Evolutionary conservation across 164 flowering plant species (phyloP), one percentile per base, ranked within the genome.

Genomic region (Brasenia schreberi): DNA sequence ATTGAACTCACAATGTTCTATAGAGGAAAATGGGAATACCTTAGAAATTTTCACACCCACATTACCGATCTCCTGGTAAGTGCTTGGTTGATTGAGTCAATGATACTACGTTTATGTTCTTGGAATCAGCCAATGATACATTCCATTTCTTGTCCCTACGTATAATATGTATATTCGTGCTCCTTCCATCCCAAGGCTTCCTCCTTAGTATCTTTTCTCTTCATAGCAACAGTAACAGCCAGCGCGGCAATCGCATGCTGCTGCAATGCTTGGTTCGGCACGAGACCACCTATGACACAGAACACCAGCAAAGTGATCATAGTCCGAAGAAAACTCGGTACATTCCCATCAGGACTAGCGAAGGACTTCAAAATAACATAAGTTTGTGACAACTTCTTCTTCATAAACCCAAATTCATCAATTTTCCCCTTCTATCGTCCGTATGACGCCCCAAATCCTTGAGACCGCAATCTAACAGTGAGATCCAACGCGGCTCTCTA

Each of bases 101-200:
- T n/a, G n/a, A n/a, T n/a, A n/a, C n/a, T n/a, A n/a, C n/a, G n/a
- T n/a, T n/a, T n/a, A n/a, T n/a, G n/a, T n/a, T n/a, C n/a, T n/a
- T n/a, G n/a, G n/a, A n/a, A n/a, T n/a, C n/a, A n/a, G n/a, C n/a
- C n/a, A n/a, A n/a, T n/a, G n/a, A n/a, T n/a, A n/a, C n/a, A n/a
- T n/a, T n/a, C n/a, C n/a, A n/a, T n/a, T n/a, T n/a, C n/a, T n/a
- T n/a, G n/a, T n/a, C n/a, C n/a, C n/a, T n/a, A n/a, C n/a, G n/a
- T n/a, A 67, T 61, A 80, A 9, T 63, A 68, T 10, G 90, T 77
- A 60, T 77, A 87, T 73, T 83, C 81, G 61, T 90, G 90, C 7
- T 72, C 82, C 64, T 71, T 71, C 23, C 33, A 44, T 39, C 56
- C 67, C 10, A 59, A 62, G 62, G 67, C 70, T 16, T 66, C 69